Percentiles rank a stretch among this genome's conserved stretches.
phyloP scores from a whole-genome alignment of 2,329 filamentous ascomycete species.

The Botrytis fabae region DNA sequence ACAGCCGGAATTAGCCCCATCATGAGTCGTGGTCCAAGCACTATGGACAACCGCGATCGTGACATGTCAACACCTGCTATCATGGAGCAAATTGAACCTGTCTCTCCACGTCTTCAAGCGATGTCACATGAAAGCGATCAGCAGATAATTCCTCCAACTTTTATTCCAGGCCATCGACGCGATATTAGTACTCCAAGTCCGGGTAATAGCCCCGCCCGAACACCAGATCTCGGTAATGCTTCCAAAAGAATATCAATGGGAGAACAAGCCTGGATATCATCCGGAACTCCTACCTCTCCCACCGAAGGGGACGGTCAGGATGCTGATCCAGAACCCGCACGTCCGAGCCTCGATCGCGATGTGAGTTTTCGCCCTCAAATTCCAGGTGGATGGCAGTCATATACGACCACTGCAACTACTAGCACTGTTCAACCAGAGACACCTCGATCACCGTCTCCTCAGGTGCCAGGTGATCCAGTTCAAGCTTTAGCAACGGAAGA shows the following conservation, averaged over 20 bases:
- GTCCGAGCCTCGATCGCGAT: constrained; percentile 33
- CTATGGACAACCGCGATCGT: constrained; percentile 41
- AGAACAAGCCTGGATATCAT: constrained; percentile 46
- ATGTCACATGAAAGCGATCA: constrained; percentile 23
- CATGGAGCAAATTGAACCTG: constrained; percentile 48
- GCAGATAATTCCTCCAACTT: constrained; percentile 38
- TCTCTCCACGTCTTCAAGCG: constrained; percentile 27
- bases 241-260: constrained; percentile 43
- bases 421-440: constrained; percentile 24
- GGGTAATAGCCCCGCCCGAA: constrained; percentile 61
- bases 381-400: constrained; percentile 40
- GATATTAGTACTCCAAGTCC: constrained; percentile 59
- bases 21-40: constrained; percentile 55
- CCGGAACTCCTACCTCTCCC: constrained; percentile 13
- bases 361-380: constrained; percentile 38
- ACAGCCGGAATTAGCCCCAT: constrained; percentile 59
- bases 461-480: constrained; percentile 23
- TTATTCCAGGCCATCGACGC: constrained; percentile 56
- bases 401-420: constrained; percentile 33
- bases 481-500: constrained; percentile 30
- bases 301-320: constrained; percentile 9
- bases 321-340: constrained; percentile 23
- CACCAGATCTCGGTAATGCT: constrained; percentile 51
- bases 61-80: constrained; percentile 53
- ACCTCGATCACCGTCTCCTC: constrained; percentile 2